Evolutionary conservation across 345 rosid species (phyloP), one percentile per base, ranked within the genome.

Genomic region (Aquilaria yunnanensis): DNA sequence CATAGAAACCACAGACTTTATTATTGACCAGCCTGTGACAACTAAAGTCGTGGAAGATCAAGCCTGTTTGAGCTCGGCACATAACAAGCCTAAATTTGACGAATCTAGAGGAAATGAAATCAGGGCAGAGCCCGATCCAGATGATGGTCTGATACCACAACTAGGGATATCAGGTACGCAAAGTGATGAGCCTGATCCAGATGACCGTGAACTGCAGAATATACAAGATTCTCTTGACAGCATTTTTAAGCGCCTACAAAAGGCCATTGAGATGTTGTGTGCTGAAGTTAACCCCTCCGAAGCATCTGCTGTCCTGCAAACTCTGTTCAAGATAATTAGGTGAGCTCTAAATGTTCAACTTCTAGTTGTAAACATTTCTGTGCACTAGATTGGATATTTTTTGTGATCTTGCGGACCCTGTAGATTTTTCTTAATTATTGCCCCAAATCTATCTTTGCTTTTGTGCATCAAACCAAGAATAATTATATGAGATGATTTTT

Each of bases 251-350:
- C 88, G 81, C 61, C 62, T 94, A 75, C 82, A 78, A 76, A 82
- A 80, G 77, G 89, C 96, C 47, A 80, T 87, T 47, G 69, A 70
- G 66, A 74, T 63, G 59, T 77, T 94, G 79, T 67, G 57, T 68
- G 64, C 80, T 47, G 95, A 87, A 81, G 75, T 74, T 60, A 74
- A 66, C 71, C 67, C 85, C n/a, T 14, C 61, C 34, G 89, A 87
- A 70, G 79, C 80, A 12, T 63, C 69, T 1, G 60, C 49, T 13
- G 81, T 80, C 37, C 70, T 90, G 53, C 84, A 82, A 78, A 88
- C 83, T 53, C 80, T 90, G 46, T 76, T 84, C 51, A 90, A 79
- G 75, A 84, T 90, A 78, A 81, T 88, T 51, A 80, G 96, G 99
- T 85, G 66, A 32, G 49, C 13, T 34, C 69, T 59, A 67, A 3